phyloP scores from a whole-genome alignment of 192 early-diverging fungal species.

The Backusella mclennaniae region DNA sequence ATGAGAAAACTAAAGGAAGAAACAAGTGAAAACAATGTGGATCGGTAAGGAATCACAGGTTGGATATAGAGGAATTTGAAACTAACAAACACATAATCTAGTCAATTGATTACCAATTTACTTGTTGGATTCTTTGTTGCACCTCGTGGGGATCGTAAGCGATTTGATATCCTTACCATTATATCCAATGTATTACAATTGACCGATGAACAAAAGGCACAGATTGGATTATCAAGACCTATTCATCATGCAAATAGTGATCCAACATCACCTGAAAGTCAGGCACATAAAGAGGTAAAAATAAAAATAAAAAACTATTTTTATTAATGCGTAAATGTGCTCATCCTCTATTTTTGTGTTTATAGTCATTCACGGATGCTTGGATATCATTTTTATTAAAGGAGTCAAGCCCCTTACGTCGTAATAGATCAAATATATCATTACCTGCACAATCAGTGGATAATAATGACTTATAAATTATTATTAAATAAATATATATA shows the following conservation, averaged over 20 bases:
- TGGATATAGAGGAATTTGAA: neutral
- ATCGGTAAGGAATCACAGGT: slow-evolving; percentile 46
- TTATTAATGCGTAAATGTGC: neutral
- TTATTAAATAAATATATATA: neutral
- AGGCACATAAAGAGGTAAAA: slow-evolving; percentile 25
- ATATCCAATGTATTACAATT: slow-evolving; percentile 89
- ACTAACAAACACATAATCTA: slow-evolving; percentile 21
- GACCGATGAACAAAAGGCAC: slow-evolving; percentile 84
- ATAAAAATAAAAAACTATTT: neutral
- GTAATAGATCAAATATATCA: slow-evolving; percentile 1
- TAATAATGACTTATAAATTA: slow-evolving; percentile 1
- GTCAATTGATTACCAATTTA: slow-evolving; percentile 87
- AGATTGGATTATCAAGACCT: slow-evolving; percentile 72
- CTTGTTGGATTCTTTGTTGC: slow-evolving; percentile 84
- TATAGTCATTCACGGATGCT: slow-evolving; percentile 71
- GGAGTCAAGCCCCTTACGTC: slow-evolving; percentile 49
- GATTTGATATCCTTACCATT: slow-evolving; percentile 88
- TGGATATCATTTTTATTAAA: slow-evolving; percentile 81
- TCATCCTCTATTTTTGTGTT: neutral
- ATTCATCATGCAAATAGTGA: slow-evolving; percentile 40
- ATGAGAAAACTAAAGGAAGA: slow-evolving; percentile 84
- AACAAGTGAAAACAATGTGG: slow-evolving; percentile 76
- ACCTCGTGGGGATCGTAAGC: slow-evolving; percentile 85
- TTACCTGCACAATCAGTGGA: neutral
- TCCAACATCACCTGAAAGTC: slow-evolving; percentile 38